Evolutionary conservation across 805 yeast genomes (phyloP), one percentile per base, ranked within the genome.

Genomic region (Yamadazyma sp.): DNA sequence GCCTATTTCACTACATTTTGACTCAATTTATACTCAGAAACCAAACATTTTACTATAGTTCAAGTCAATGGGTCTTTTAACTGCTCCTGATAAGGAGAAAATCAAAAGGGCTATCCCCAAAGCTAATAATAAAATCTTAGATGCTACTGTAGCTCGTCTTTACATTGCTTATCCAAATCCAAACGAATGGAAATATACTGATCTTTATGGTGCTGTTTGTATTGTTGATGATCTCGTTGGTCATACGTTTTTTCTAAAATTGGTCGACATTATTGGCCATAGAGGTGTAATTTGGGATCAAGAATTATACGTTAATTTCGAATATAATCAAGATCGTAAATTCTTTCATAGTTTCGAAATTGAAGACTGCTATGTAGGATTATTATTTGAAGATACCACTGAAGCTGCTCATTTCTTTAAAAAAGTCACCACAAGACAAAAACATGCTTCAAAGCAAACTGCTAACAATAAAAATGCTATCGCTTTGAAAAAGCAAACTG

Each of bases 271-370:
- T 21, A 53, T 69, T 24, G 95, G 94, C 5, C 75, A 78, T 42
- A 68, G 83, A 27, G 98, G 98, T 23, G 95, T 93, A 0, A 46
- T 93, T 0, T 93, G 98, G 98, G 98, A 93, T 58, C 98, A 93
- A 59, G 98, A 93, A 59, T 61, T 93, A 31, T 91, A 86, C 51
- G 80, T 86, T 9, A 82, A 86, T 50, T 88, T 93, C 58, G 81
- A 82, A 48, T 93, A 93, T 60, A 77, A 85, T 53, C 98, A 93
- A 59, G 98, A 93, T 58, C 75, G 98, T 21, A 80, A 95, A 25
- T 93, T 86, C 60, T 93, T 93, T 71, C 98, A 93, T 57, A 73
- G 94, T 5, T 93, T 93, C 62, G 98, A 93, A 64, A 68, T 87
- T 30, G 98, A 93, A 49, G 94, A 86, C 15, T 89, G 96, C 55